Conservation (phyloP, 495 filamentous ascomycete species). For the Penicillium simplicissimum region DNA sequence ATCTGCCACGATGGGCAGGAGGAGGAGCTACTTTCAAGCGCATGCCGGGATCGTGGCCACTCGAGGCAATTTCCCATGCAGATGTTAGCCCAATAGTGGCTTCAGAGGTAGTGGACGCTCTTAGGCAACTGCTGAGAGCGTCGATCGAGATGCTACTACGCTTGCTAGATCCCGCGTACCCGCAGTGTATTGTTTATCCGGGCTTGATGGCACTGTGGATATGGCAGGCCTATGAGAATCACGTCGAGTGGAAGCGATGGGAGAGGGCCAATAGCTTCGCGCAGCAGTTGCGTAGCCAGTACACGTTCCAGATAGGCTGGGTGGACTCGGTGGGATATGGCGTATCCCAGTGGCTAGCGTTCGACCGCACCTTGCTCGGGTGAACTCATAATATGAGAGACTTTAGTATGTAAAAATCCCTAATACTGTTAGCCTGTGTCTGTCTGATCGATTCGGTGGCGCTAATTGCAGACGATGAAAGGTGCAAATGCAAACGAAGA, state of each 20-base stretch:
- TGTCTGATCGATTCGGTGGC: not conserved
- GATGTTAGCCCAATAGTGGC: not conserved
- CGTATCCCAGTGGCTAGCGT: constrained; percentile 4
- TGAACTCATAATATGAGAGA: not conserved
- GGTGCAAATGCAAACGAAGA: not conserved
- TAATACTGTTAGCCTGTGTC: not conserved
- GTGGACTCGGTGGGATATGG: constrained; percentile 5
- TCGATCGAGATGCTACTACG: not conserved
- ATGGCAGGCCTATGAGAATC: not conserved
- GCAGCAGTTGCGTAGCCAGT: constrained; percentile 2
- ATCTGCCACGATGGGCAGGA: not conserved
- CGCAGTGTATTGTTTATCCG: not conserved
- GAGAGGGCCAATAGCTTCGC: not conserved
- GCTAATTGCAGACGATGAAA: not conserved
- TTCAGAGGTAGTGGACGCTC: not conserved
- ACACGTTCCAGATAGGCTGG: not conserved
- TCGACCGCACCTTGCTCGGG: not conserved
- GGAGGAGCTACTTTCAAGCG: not conserved
- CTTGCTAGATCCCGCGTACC: not conserved
- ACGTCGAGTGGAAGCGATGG: not conserved
- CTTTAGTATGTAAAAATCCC: not conserved
- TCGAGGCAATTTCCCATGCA: not conserved
- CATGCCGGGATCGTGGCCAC: not conserved
- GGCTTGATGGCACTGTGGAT: not conserved
- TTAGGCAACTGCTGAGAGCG: not conserved